Evolutionary conservation across 495 filamentous ascomycete species (phyloP).

Genomic region (Talaromyces wortmannii): DNA sequence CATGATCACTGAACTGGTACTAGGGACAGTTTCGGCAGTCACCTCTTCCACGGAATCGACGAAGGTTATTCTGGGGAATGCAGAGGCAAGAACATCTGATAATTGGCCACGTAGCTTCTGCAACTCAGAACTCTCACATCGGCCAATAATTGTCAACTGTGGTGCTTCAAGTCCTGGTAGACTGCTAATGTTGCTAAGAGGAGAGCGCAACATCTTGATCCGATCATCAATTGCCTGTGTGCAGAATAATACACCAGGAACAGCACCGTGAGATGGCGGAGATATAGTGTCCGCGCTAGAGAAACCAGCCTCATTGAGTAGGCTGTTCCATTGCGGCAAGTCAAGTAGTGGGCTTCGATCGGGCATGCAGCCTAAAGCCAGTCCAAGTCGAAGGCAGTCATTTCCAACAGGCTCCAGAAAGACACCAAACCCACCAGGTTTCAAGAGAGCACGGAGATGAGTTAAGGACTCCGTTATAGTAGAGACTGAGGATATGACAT

Average conservation of each 20-base stretch:
- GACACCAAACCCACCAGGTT: slow-evolving; percentile 37
- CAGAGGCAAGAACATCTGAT: not conserved
- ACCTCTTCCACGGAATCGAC: not conserved
- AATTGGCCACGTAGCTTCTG: not conserved
- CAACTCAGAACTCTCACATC: not conserved
- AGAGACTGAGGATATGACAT: slow-evolving; percentile 15
- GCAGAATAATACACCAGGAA: slow-evolving; percentile 28
- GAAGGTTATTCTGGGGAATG: not conserved
- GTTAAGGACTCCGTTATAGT: slow-evolving; percentile 14
- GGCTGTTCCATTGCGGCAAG: slow-evolving; percentile 25
- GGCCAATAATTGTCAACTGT: not conserved
- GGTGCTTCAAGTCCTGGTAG: not conserved
- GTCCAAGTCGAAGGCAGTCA: not conserved
- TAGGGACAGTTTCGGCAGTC: not conserved
- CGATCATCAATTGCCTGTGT: slow-evolving; percentile 38
- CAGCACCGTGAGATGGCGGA: slow-evolving; percentile 7
- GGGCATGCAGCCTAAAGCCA: slow-evolving; percentile 8
- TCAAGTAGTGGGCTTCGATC: slow-evolving; percentile 17
- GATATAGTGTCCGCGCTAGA: slow-evolving; percentile 36
- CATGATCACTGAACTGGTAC: slow-evolving; percentile 14
- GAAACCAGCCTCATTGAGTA: slow-evolving; percentile 38
- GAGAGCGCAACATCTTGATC: slow-evolving; percentile 16
- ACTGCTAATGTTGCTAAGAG: not conserved
- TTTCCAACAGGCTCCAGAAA: slow-evolving; percentile 36
- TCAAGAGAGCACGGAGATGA: slow-evolving; percentile 13